Evolutionary conservation across 495 filamentous ascomycete genomes (phyloP), one percentile per base, ranked within the genome.

Genomic region (Talaromyces borbonicus): DNA sequence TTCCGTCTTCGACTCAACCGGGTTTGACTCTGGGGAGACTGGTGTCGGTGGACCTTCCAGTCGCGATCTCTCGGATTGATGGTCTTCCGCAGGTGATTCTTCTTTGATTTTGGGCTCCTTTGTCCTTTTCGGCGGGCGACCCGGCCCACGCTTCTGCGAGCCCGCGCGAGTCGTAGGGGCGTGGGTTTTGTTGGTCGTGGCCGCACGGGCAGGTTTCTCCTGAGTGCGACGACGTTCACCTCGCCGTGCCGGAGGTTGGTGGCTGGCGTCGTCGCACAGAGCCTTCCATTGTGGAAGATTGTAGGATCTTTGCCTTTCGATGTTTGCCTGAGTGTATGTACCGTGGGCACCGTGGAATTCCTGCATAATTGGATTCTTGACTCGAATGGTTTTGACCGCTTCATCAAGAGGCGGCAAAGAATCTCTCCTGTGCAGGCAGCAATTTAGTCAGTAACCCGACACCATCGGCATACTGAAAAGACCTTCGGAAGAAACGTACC

Each of bases 301-400:
- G 67, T 97, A 98, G 19, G 86, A 86, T 61, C 93, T 75, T 62
- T 93, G 87, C 61, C 93, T 90, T 58, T 95, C 83, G 25, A 97
- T 86, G 56, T 98, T 98, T 55, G 87, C 84, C 54, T 97, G 93
- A 20, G 90, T 89, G 57, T 95, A 98, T 25, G 83, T 90, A 22
- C 93, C 92, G 54, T 90, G 84, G 41, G 81, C 85, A 8, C 90
- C 93, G 71, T 88, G 87, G 58, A 97, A 97, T 53, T 98, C 92
- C 57, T 98, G 92, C 57, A 85, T 92, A 60, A 98, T 97, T 8
- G 92, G 92, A 51, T 97, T 93, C 69, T 88, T 92, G 54, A 96
- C 87, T 49, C 81, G 83, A 58, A 98, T 85, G 43, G 82, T 81
- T 63, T 95, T 96, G 48, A 98, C 78, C 45, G 82, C 73, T 53